A percentile compares a stretch with the other conserved stretches of the same genome.
These are phyloP conservation scores for Magnusiomyces suaveolens DNA, from an alignment of 1,139 yeast genomes.

Conservation along the genomic window DNA sequence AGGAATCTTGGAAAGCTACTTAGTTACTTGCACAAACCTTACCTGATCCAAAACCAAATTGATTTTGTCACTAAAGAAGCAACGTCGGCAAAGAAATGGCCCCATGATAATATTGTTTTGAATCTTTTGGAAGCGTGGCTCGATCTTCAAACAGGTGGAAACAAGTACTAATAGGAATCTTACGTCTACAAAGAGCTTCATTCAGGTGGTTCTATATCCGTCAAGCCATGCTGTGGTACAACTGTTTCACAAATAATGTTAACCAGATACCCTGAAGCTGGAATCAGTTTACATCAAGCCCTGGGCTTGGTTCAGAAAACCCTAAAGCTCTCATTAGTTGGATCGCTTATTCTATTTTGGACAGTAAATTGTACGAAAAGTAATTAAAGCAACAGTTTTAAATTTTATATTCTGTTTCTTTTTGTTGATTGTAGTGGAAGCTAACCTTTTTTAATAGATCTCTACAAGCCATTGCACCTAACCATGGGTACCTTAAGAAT, in stretches of 20 bases:
- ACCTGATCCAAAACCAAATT: slow-evolving; percentile 29
- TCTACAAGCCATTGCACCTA: slow-evolving; percentile 37
- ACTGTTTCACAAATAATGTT: slow-evolving; percentile 40
- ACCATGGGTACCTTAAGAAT: slow-evolving; percentile 46
- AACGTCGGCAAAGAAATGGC: slow-evolving; percentile 37
- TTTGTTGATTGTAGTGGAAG: background rate
- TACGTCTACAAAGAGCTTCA: slow-evolving; percentile 68
- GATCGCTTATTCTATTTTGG: slow-evolving; percentile 44
- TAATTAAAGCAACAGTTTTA: background rate
- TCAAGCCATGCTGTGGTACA: slow-evolving; percentile 40
- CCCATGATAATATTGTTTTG: slow-evolving; percentile 58
- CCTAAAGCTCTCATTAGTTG: slow-evolving; percentile 52
- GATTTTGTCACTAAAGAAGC: slow-evolving; percentile 31
- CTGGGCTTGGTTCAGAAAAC: slow-evolving; percentile 31
- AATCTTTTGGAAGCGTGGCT: slow-evolving; percentile 59
- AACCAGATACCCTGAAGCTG: slow-evolving; percentile 41
- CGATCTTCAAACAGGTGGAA: slow-evolving; percentile 48
- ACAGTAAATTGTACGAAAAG: slow-evolving; percentile 38
- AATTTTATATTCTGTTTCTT: background rate
- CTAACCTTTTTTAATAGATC: slow-evolving; percentile 20
- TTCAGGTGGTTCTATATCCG: slow-evolving; percentile 38
- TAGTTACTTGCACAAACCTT: slow-evolving; percentile 34
- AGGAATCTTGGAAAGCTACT: slow-evolving; percentile 31
- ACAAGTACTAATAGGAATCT: slow-evolving; percentile 49
- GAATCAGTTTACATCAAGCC: slow-evolving; percentile 39